Evolutionary conservation across 768 basidiomycete genomes (phyloP).

Genomic region (Cystobasidium ongulense): DNA sequence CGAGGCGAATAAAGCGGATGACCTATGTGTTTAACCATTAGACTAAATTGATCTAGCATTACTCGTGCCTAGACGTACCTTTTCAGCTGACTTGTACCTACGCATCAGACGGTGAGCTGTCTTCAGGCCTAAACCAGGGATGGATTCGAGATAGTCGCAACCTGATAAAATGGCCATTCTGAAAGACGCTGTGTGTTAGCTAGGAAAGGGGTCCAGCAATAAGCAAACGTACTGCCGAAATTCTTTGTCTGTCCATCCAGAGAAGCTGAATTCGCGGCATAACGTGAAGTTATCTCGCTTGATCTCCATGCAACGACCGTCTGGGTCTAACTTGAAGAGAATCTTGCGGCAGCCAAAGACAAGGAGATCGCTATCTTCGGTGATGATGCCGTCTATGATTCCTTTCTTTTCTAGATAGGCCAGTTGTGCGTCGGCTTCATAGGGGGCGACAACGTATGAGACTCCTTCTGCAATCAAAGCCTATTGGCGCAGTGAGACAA

Average conservation of each 20-base stretch:
- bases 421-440: conserved; percentile 96
- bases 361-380: conserved; percentile 94
- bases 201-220: too few species aligned
- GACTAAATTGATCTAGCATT: neutral
- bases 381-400: conserved; percentile 80
- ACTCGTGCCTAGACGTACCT: conserved; percentile 44
- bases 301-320: conserved; percentile 48
- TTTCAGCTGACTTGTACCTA: conserved; percentile 78
- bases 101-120: conserved; percentile 74
- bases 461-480: conserved; percentile 74
- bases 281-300: conserved; percentile 45
- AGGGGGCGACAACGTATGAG: conserved; percentile 85
- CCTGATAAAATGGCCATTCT: conserved; percentile 63
- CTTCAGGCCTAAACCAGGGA: conserved; percentile 85
- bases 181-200: too few species aligned
- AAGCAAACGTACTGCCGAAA: conserved; percentile 58
- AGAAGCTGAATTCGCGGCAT: conserved; percentile 61
- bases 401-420: conserved; percentile 78
- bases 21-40: neutral
- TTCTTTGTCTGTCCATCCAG: conserved; percentile 80
- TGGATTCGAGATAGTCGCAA: conserved; percentile 85
- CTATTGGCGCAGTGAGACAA: conserved; percentile 48
- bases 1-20: conserved; percentile 62
- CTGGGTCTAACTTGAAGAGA: conserved; percentile 79
- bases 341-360: conserved; percentile 92